phyloP scores from a whole-genome alignment of 2,329 filamentous ascomycete genomes.

The Monilinia aucupariae region DNA sequence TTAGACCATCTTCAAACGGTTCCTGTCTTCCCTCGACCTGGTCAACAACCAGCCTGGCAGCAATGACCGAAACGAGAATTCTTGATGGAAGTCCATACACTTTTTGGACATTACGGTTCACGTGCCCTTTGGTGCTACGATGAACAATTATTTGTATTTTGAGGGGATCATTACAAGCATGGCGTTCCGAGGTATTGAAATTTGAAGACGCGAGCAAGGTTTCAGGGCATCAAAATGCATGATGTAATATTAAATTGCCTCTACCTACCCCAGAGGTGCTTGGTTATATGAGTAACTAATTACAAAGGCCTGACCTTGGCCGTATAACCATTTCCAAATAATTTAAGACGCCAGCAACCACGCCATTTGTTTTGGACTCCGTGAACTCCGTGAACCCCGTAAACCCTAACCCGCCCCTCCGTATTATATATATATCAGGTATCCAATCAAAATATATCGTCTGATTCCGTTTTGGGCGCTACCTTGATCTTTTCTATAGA shows the following conservation, averaged over 20 bases:
- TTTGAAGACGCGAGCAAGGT: slow-evolving; percentile 14
- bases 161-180: slow-evolving; percentile 28
- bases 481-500: slow-evolving; percentile 31
- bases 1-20: slow-evolving; percentile 74
- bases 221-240: slow-evolving; percentile 25
- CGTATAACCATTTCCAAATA: slow-evolving; percentile 8
- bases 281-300: slow-evolving; percentile 22
- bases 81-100: background rate
- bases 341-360: background rate
- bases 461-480: slow-evolving; percentile 44
- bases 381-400: background rate
- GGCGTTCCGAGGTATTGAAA: slow-evolving; percentile 30
- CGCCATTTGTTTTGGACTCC: slow-evolving; percentile 1
- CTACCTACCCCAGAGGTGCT: slow-evolving; percentile 11
- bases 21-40: slow-evolving; percentile 79
- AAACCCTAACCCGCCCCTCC: background rate
- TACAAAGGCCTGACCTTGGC: slow-evolving; percentile 11
- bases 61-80: slow-evolving; percentile 20
- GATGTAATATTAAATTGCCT: slow-evolving; percentile 27
- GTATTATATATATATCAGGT: background rate
- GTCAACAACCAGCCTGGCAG: slow-evolving; percentile 57
- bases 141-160: slow-evolving; percentile 14
- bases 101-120: slow-evolving; percentile 11
- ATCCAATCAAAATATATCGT: slow-evolving; percentile 40
- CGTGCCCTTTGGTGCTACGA: slow-evolving; percentile 2